These are phyloP conservation scores for Pezicula carpinea DNA, from an alignment of 2,329 filamentous ascomycete genomes.

Conservation along the genomic window DNA sequence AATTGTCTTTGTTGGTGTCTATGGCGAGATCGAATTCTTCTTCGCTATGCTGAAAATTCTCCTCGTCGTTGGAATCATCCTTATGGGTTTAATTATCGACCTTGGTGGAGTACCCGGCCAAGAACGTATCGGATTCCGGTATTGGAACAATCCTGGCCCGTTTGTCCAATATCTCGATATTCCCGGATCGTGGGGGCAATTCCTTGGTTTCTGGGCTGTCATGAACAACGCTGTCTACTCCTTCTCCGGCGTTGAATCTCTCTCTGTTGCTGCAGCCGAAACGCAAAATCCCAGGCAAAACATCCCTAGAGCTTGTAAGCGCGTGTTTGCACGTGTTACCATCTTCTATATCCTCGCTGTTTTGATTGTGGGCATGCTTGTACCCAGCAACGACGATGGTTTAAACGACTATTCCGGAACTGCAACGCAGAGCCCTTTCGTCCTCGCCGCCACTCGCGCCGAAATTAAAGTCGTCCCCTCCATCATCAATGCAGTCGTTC, in stretches of 20 bases:
- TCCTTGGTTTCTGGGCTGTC: conserved; percentile 43
- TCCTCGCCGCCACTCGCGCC: conserved; percentile 66
- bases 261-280: conserved; percentile 52
- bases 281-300: conserved; percentile 45
- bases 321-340: conserved; percentile 50
- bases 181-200: conserved; percentile 50
- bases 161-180: conserved; percentile 61
- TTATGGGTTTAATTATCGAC: conserved; percentile 56
- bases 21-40: conserved; percentile 48
- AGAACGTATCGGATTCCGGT: conserved; percentile 58
- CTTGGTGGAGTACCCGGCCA: conserved; percentile 56
- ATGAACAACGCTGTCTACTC: conserved; percentile 42
- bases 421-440: conserved; percentile 55
- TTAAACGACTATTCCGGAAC: conserved; percentile 42
- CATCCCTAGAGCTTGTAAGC: conserved; percentile 45
- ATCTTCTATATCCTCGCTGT: conserved; percentile 48
- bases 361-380: conserved; percentile 47
- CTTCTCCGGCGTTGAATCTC: conserved; percentile 45
- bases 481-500: conserved; percentile 72
- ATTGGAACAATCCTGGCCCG: conserved; percentile 63
- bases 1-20: conserved; percentile 33
- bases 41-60: conserved; percentile 53
- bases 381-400: conserved; percentile 47
- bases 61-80: conserved; percentile 56
- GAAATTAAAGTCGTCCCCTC: conserved; percentile 63